Percentiles rank a stretch among this genome's conserved stretches.
Evolutionary conservation across 2,329 filamentous ascomycete genomes (phyloP).

Genomic region (Cladosporium sp.): DNA sequence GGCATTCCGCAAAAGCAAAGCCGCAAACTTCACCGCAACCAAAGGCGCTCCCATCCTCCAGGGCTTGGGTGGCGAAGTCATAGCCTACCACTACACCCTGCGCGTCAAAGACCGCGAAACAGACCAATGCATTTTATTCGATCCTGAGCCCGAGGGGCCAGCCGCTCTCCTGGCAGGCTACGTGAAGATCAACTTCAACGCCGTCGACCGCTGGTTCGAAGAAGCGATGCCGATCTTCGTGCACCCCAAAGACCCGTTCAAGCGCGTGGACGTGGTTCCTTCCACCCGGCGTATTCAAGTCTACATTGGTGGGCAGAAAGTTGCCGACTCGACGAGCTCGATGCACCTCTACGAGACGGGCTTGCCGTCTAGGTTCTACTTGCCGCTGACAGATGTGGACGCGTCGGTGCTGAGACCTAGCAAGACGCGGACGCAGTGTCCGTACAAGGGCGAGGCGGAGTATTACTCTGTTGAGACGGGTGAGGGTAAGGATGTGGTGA

Average conservation of each 20-base stretch:
- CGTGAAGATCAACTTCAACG: conserved; percentile 26
- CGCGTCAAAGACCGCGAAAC: conserved; percentile 17
- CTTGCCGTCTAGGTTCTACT: conserved; percentile 56
- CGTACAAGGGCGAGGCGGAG: conserved; percentile 63
- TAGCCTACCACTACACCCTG: conserved; percentile 25
- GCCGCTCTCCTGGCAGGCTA: conserved; percentile 17
- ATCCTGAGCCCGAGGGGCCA: conserved; percentile 14
- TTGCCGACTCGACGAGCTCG: conserved; percentile 44
- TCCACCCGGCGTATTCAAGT: conserved; percentile 54
- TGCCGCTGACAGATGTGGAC: conserved; percentile 51
- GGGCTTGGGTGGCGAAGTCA: conserved; percentile 12
- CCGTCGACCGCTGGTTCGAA: conserved; percentile 49
- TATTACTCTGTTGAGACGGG: conserved; percentile 55
- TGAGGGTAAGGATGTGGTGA: conserved; percentile 29
- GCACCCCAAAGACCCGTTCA: conserved; percentile 66
- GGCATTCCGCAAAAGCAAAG: conserved; percentile 15
- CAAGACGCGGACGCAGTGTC: conserved; percentile 54
- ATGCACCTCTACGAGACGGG: conserved; percentile 59
- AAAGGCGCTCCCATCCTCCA: conserved; percentile 18
- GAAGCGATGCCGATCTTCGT: conserved; percentile 57
- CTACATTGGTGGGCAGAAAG: conserved; percentile 41
- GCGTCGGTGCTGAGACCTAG: conserved; percentile 46
- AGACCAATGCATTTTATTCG: conserved; percentile 21
- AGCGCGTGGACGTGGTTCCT: conserved; percentile 58
- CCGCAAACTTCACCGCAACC: conserved; percentile 15